Base-by-base conservation (phyloP, 2,329 filamentous ascomycete species). In the Botrytis fragariae region DNA sequence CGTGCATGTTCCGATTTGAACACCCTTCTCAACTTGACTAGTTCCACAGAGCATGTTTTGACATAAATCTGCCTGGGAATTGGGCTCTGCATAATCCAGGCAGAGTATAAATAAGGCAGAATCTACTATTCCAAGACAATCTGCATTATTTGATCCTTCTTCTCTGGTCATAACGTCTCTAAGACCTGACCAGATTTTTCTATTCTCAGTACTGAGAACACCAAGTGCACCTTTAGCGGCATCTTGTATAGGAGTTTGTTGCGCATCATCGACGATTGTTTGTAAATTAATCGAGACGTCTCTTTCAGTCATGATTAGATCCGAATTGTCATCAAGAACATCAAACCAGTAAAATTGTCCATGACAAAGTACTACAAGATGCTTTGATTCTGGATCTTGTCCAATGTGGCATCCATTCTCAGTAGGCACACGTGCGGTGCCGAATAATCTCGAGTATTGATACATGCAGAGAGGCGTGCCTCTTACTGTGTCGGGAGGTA, bases 281-380 rank as follows among this genome's bases (percentile, higher is more conserved):
- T 97, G 92, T 29, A 99, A 85, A 80, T 99, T 98, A 80, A 97
- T 87, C 10, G 93, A 91, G 71, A 99, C 88, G 79, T 99, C 96
- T 81, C 93, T 95, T 82, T 98, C 96, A 0, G 92, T 95, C 95
- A 98, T 98, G 83, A 99, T 97, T 72, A 97, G 85, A 82, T 99
- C 96, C 10, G 93, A 93, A 82, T 97, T 97, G 77, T 95, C 92
- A 78, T 99, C 96, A 29, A 99, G 86, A 2, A 98, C 95, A 82
- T 99, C 96, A 79, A 99, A 99, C 95, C 95, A 98, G 83, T 99
- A 99, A 80, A 98, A 95, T 78, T 99, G 96, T 2, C 96, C 96
- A 76, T 95, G 93, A 80, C 94, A 97, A 83, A 98, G 87, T 61
- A 98, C 94, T 16, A 98, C 92, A 54, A 99, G 86, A 82, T 99